Evolutionary conservation across 208 protist species (phyloP).

Genomic region (Leishmania martiniquensis): DNA sequence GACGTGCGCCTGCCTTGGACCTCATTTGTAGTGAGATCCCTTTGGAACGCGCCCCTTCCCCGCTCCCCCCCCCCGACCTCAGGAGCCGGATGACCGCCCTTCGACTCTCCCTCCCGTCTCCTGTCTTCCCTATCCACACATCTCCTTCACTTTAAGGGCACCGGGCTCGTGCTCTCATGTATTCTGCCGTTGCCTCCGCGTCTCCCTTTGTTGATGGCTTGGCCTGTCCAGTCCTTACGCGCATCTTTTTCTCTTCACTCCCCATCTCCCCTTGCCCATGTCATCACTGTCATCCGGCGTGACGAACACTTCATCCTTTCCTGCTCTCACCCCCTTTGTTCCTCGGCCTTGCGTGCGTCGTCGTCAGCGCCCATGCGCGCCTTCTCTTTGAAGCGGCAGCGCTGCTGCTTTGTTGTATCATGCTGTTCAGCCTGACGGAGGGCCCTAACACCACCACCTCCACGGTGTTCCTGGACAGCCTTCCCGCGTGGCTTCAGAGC

Average conservation of each 20-base stretch:
- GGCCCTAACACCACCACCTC: neutral
- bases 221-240: neutral
- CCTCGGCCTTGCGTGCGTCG: neutral
- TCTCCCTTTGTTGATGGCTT: neutral
- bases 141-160: neutral
- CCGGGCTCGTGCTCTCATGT: neutral
- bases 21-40: neutral
- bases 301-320: neutral
- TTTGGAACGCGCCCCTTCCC: too few species aligned
- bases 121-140: neutral
- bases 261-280: neutral
- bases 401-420: slow-evolving; percentile 6
- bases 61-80: neutral
- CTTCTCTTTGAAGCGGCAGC: neutral
- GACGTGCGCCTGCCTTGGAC: neutral
- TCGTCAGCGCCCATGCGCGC: neutral
- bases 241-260: neutral
- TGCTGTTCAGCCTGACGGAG: neutral
- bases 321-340: neutral
- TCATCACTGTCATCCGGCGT: neutral
- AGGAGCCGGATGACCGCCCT: neutral
- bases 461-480: neutral
- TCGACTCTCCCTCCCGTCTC: neutral
- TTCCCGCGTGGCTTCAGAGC: neutral
- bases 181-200: neutral